Percentiles rank a stretch among this genome's conserved stretches.
Evolutionary conservation across 2,329 filamentous ascomycete genomes (phyloP).

Genomic region (Phyllosticta capitalensis): DNA sequence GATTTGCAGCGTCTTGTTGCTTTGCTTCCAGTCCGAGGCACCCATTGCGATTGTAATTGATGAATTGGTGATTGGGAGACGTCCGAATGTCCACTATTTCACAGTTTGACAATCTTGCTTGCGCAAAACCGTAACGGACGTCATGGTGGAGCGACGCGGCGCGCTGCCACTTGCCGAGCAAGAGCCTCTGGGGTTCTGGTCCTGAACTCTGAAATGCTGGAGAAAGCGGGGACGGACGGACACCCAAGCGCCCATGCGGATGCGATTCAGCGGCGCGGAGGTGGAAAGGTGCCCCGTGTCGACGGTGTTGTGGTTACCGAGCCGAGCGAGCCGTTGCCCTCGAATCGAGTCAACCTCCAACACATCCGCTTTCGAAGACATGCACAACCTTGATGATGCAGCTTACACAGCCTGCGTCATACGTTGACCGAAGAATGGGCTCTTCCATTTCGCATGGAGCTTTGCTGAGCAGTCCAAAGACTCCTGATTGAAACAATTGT

Average conservation of each 20-base stretch:
- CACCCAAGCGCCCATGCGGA: background rate
- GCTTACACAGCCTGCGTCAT: background rate
- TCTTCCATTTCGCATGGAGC: background rate
- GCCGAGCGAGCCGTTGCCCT: background rate
- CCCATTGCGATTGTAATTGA: background rate
- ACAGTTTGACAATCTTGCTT: background rate
- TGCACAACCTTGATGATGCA: background rate
- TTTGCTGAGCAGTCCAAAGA: background rate
- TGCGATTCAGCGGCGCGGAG: background rate
- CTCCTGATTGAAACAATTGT: background rate
- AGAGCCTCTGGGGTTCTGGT: background rate
- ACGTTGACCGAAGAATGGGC: background rate
- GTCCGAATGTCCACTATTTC: background rate
- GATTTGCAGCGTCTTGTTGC: conserved; percentile 34
- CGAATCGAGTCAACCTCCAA: background rate
- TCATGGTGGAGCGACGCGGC: background rate
- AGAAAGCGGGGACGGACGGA: background rate
- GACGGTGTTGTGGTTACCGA: background rate
- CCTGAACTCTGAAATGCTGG: background rate
- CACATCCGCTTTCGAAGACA: background rate
- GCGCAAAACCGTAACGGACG: background rate
- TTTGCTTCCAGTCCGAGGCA: background rate
- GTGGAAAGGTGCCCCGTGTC: background rate
- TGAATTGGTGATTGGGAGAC: background rate
- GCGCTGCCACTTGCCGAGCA: background rate